Percentiles rank a stretch among this genome's conserved stretches.
These are phyloP conservation scores for Kwoniella pini DNA, from an alignment of 768 basidiomycete species.

Conservation along the genomic window DNA sequence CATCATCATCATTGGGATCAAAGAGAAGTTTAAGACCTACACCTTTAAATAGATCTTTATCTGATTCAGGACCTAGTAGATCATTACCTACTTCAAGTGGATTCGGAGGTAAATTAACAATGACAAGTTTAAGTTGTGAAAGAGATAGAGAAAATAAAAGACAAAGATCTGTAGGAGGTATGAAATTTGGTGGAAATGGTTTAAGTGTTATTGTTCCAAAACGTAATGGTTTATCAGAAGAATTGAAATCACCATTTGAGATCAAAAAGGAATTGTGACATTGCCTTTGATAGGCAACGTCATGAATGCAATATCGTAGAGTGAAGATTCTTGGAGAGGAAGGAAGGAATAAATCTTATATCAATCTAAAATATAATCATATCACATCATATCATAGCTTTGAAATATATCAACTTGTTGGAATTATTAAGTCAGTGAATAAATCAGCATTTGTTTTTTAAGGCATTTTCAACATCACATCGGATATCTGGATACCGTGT, in stretches of 20 bases:
- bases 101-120: slow-evolving; percentile 5
- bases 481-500: too few species aligned
- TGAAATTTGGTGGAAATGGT: slow-evolving; percentile 13
- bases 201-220: slow-evolving; percentile 21
- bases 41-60: slow-evolving; percentile 15
- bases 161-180: slow-evolving; percentile 8
- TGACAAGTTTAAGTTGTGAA: slow-evolving; percentile 11
- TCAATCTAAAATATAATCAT: neutral
- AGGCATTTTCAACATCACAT: too few species aligned
- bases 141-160: slow-evolving; percentile 25
- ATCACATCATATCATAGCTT: slow-evolving; percentile 1
- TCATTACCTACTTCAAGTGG: neutral
- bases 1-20: slow-evolving; percentile 8
- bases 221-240: slow-evolving; percentile 9
- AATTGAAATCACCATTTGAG: slow-evolving; percentile 24
- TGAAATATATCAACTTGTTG: slow-evolving; percentile 1
- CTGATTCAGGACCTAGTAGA: slow-evolving; percentile 9
- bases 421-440: too few species aligned
- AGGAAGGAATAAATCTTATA: too few species aligned
- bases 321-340: too few species aligned
- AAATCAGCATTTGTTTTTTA: too few species aligned
- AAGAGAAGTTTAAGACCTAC: slow-evolving; percentile 16
- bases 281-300: too few species aligned
- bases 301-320: too few species aligned
- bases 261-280: slow-evolving; percentile 18